Conservation (phyloP, 331 rosid species). For the Spiraea crenata region DNA sequence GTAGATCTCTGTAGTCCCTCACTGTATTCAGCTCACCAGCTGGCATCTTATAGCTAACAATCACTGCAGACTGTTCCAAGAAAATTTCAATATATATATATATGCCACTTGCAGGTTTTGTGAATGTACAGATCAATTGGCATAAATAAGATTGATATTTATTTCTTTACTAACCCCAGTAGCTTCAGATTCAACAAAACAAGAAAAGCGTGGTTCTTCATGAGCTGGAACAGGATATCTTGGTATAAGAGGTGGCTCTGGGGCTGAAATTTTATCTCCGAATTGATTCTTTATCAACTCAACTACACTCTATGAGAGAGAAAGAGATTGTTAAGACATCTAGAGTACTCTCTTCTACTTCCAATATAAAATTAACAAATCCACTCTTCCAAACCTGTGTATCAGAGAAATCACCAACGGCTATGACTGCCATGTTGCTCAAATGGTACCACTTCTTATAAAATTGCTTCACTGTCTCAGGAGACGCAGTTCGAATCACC, state of each 20-base stretch:
- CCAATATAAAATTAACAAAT: slow-evolving; percentile 14
- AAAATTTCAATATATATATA: slow-evolving; percentile 22
- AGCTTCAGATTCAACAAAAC: slow-evolving; percentile 96
- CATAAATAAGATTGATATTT: slow-evolving; percentile 21
- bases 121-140: slow-evolving; percentile 9
- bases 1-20: slow-evolving; percentile 79
- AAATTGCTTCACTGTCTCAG: slow-evolving; percentile 75
- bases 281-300: slow-evolving; percentile 84
- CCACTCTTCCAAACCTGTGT: slow-evolving; percentile 58
- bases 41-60: slow-evolving; percentile 89
- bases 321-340: slow-evolving; percentile 26
- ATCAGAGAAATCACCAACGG: slow-evolving; percentile 93
- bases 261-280: slow-evolving; percentile 65
- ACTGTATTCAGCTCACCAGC: slow-evolving; percentile 75
- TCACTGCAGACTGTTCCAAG: slow-evolving; percentile 78
- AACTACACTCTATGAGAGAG: slow-evolving; percentile 64
- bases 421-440: slow-evolving; percentile 92
- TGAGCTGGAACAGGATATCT: slow-evolving; percentile 72
- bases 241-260: slow-evolving; percentile 63
- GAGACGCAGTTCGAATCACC: slow-evolving; percentile 75
- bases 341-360: slow-evolving; percentile 16
- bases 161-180: slow-evolving; percentile 79
- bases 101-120: not conserved
- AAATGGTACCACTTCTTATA: slow-evolving; percentile 90
- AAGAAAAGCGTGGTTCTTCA: slow-evolving; percentile 80